These are phyloP conservation scores for Lentinus brumalis DNA, from an alignment of 768 basidiomycete species.

Conservation along the genomic window DNA sequence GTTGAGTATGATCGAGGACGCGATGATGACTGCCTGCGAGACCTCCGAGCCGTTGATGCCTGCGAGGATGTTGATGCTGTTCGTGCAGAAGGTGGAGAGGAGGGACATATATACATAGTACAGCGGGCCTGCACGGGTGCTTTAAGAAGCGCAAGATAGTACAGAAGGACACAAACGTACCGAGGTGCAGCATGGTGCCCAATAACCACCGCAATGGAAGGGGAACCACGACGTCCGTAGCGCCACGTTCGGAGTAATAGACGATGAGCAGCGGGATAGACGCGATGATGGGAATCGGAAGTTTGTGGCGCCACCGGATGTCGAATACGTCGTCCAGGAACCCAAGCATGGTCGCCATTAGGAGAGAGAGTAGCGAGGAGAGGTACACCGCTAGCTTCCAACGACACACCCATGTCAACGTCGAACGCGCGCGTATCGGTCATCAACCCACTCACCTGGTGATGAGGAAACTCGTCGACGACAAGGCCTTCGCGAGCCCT, in stretches of 20 bases:
- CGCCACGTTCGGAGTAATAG: constrained; percentile 92
- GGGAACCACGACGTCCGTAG: constrained; percentile 93
- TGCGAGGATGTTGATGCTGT: constrained; percentile 98
- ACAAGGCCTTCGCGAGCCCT: constrained; percentile 62
- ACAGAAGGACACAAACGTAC: constrained; percentile 43
- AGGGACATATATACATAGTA: constrained; percentile 98
- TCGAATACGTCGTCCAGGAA: constrained; percentile 98
- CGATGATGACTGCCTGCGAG: constrained; percentile 90
- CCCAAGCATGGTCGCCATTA: constrained; percentile 92
- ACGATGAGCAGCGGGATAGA: constrained; percentile 94
- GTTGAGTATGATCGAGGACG: constrained; percentile 86
- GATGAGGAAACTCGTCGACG: constrained; percentile 72
- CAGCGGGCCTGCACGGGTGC: constrained; percentile 64
- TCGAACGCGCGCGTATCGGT: background rate
- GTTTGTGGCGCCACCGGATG: constrained; percentile 97
- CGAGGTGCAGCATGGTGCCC: constrained; percentile 83
- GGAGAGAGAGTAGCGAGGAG: constrained; percentile 86
- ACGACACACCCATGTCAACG: background rate
- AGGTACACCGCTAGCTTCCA: constrained; percentile 86
- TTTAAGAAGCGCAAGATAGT: constrained; percentile 5
- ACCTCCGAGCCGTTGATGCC: constrained; percentile 98
- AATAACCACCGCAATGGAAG: constrained; percentile 74
- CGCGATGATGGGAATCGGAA: constrained; percentile 95
- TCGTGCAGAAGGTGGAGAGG: constrained; percentile 94
- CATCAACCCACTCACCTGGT: constrained; percentile 56